These are phyloP conservation scores for Russula sp. DNA, from an alignment of 768 basidiomycete genomes.

Conservation along the genomic window DNA sequence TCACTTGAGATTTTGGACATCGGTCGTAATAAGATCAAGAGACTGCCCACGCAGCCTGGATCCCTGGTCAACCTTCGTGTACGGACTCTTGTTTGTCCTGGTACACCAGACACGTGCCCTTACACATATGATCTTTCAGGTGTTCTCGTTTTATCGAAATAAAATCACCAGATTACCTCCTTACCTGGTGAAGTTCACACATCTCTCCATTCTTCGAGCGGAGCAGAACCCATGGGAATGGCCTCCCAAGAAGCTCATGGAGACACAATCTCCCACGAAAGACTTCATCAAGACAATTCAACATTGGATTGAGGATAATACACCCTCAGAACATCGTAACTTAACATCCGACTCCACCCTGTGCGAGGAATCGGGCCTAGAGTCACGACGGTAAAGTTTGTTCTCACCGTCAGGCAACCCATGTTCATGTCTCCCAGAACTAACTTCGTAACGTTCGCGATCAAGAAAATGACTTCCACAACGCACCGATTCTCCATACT, in stretches of 20 bases:
- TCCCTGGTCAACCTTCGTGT: conserved; percentile 74
- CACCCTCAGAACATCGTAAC: conserved; percentile 37
- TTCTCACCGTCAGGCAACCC: neutral
- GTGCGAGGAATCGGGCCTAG: conserved; percentile 42
- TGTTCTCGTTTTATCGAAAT: conserved; percentile 85
- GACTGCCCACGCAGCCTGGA: conserved; percentile 77
- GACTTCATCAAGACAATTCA: conserved; percentile 73
- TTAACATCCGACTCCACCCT: conserved; percentile 51
- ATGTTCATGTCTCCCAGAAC: conserved; percentile 34
- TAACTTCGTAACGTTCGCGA: conserved; percentile 5
- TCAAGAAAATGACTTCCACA: conserved; percentile 6
- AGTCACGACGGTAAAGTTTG: conserved; percentile 40
- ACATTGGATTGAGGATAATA: conserved; percentile 67
- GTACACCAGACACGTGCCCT: conserved; percentile 1
- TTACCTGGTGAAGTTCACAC: conserved; percentile 70
- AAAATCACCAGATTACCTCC: conserved; percentile 73
- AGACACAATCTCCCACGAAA: conserved; percentile 50
- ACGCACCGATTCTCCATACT: conserved; percentile 40
- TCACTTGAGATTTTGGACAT: conserved; percentile 93
- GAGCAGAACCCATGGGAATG: conserved; percentile 94
- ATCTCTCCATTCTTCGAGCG: conserved; percentile 75
- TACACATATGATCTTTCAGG: conserved; percentile 43
- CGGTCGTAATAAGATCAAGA: conserved; percentile 85
- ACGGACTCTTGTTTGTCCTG: conserved; percentile 33
- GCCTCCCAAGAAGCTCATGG: conserved; percentile 68